Evolutionary conservation across 257 asterid species (phyloP), one percentile per base, ranked within the genome.

Genomic region (Scutellaria baicalensis): DNA sequence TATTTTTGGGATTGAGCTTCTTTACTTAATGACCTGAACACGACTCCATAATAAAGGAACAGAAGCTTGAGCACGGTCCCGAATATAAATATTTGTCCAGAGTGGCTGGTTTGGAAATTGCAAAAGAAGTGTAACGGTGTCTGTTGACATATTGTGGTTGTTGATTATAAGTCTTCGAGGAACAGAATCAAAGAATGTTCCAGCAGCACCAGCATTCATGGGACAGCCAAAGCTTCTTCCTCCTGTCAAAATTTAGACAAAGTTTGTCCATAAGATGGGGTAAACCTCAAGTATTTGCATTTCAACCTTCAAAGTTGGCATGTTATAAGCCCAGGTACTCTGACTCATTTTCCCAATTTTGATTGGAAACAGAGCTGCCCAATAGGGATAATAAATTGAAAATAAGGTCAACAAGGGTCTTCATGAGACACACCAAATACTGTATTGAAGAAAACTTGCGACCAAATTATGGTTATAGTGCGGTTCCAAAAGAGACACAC

Each of bases 151-250:
- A 79, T 91, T 89, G 35, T 81, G 71, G 74, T 91, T 91, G 84
- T 81, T 78, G 76, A 91, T 85, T 78, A 89, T 71, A 58, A 91
- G 90, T 76, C 96, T 84, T 51, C 90, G 90, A 31, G 96, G 97
- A 73, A 91, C 87, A 72, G 90, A 90, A 85, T 87, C 97, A 76
- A 81, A 91, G 80, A 87, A 84, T 27, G 97, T 91, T 71, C 97
- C 97, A 27, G 97, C 95, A 65, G 92, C 97, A 75, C 97, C 97
- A 56, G 97, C 79, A 72, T 91, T 91, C 63, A 57, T 65, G 54
- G 95, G 95, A 71, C 97, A 91, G 58, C 97, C 97, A 66, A 85
- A 87, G 77, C 97, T 91, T 80, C 82, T 84, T 16, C 97, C 97
- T 70, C 97, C 97, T 91, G 84, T 49, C 65, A 68, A 71, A 60